Conservation (phyloP, 164 flowering plant genomes). For the Chloranthus sessilifolius region DNA sequence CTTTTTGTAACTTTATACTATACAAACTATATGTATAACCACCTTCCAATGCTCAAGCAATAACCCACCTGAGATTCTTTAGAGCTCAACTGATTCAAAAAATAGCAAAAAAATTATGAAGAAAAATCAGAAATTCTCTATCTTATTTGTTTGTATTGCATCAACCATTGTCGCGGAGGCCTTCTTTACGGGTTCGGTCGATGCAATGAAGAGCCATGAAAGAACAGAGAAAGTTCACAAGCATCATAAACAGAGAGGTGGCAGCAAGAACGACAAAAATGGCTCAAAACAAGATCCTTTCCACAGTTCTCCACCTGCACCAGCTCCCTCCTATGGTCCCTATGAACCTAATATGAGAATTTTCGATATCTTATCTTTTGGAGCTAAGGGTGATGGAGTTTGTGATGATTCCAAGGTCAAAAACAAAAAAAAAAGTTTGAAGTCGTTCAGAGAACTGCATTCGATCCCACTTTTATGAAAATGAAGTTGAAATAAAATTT, state of each 20-base stretch:
- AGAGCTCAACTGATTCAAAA: background rate
- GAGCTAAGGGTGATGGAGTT: slow-evolving; percentile 80
- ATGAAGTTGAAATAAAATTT: too few relatives aligned
- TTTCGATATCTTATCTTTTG: slow-evolving; percentile 57
- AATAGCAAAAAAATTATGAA: slow-evolving; percentile 21
- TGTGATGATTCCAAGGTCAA: slow-evolving; percentile 74
- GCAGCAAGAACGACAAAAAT: slow-evolving; percentile 11
- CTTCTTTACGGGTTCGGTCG: slow-evolving; percentile 25
- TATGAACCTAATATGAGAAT: slow-evolving; percentile 16
- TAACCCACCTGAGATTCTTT: slow-evolving; percentile 10
- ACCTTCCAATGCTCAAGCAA: slow-evolving; percentile 17
- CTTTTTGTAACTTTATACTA: slow-evolving; percentile 14
- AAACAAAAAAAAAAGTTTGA: background rate
- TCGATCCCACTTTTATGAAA: background rate
- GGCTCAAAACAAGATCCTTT: slow-evolving; percentile 9
- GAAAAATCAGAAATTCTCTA: slow-evolving; percentile 19
- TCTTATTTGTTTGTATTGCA: slow-evolving; percentile 17
- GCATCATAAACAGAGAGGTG: slow-evolving; percentile 29
- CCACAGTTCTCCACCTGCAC: slow-evolving; percentile 23
- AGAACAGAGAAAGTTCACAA: slow-evolving; percentile 30
- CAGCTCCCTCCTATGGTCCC: slow-evolving; percentile 22
- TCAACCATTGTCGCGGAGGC: slow-evolving; percentile 10
- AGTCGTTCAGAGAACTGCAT: slow-evolving; percentile 2
- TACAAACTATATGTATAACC: slow-evolving; percentile 32
- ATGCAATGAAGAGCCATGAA: slow-evolving; percentile 36